A percentile compares a stretch with the other conserved stretches of the same genome.
phyloP scores from a whole-genome alignment of 1,139 yeast genomes.

The Suhomyces choctaworum region DNA sequence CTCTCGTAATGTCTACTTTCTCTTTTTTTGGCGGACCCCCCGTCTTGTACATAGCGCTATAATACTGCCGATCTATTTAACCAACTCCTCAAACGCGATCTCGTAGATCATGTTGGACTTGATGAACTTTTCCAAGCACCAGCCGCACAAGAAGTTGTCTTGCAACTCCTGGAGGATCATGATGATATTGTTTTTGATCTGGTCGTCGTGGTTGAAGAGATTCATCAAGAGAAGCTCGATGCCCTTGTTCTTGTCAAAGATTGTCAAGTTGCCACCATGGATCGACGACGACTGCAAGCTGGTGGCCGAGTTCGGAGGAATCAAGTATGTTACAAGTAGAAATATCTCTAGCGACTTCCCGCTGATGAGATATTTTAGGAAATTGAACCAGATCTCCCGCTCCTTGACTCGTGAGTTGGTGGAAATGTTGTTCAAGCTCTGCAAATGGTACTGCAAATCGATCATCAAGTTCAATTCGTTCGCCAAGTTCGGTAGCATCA shows the following conservation, averaged over 20 bases:
- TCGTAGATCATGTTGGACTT: constrained; percentile 44
- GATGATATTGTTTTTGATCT: constrained; percentile 41
- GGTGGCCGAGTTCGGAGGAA: constrained; percentile 47
- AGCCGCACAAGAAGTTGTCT: constrained; percentile 48
- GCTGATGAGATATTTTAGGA: constrained; percentile 44
- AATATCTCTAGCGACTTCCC: constrained; percentile 48
- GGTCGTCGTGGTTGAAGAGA: constrained; percentile 50
- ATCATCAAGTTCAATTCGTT: constrained; percentile 48
- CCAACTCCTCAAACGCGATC: constrained; percentile 42
- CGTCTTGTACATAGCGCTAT: neutral
- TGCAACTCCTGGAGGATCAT: constrained; percentile 49
- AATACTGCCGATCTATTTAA: constrained; percentile 6
- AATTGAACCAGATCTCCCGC: constrained; percentile 47
- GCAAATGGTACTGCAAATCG: constrained; percentile 47
- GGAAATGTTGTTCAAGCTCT: constrained; percentile 30
- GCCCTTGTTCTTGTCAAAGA: constrained; percentile 50
- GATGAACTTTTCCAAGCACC: constrained; percentile 45
- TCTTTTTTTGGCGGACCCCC: too few species aligned
- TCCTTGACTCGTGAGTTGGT: constrained; percentile 27
- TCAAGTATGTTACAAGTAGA: constrained; percentile 42
- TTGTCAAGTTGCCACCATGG: constrained; percentile 46
- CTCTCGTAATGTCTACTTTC: too few species aligned
- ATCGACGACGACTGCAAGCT: constrained; percentile 40
- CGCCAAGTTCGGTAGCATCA: constrained; percentile 39
- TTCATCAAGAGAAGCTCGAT: constrained; percentile 44